Evolutionary conservation across 805 yeast genomes (phyloP).

Genomic region (Candida insectalens): DNA sequence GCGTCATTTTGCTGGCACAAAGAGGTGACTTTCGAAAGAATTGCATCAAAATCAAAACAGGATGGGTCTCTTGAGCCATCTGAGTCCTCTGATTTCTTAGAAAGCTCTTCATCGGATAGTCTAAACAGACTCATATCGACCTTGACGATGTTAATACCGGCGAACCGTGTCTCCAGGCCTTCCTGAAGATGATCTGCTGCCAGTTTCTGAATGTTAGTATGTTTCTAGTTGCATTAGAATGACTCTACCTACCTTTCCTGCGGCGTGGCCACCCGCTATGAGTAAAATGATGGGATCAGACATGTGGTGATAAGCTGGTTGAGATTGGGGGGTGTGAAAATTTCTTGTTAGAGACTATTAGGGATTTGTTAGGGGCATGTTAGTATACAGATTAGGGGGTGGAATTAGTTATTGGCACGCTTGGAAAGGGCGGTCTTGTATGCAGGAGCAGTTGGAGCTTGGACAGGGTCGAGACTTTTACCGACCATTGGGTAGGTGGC

Average conservation of each 20-base stretch:
- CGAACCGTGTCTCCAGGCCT: constrained; percentile 14
- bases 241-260: constrained; percentile 22
- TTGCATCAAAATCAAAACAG: constrained; percentile 29
- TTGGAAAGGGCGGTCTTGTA: constrained; percentile 79
- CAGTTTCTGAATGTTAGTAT: constrained; percentile 11
- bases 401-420: neutral
- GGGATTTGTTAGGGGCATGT: neutral
- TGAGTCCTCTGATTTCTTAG: neutral
- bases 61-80: constrained; percentile 25
- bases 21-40: constrained; percentile 8
- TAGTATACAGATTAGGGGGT: neutral
- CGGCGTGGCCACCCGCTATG: constrained; percentile 27
- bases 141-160: constrained; percentile 9
- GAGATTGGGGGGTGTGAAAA: neutral
- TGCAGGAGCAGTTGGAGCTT: constrained; percentile 94
- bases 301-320: neutral
- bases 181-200: constrained; percentile 14
- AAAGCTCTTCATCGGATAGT: neutral
- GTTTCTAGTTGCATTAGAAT: neutral
- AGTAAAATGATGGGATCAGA: constrained; percentile 12
- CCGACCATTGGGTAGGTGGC: constrained; percentile 69
- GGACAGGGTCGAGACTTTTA: constrained; percentile 78
- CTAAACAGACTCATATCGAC: constrained; percentile 18
- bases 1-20: constrained; percentile 4
- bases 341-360: neutral